Evolutionary conservation across 2,329 filamentous ascomycete genomes (phyloP), one percentile per base, ranked within the genome.

Genomic region (Gaeumannomyces tritici): DNA sequence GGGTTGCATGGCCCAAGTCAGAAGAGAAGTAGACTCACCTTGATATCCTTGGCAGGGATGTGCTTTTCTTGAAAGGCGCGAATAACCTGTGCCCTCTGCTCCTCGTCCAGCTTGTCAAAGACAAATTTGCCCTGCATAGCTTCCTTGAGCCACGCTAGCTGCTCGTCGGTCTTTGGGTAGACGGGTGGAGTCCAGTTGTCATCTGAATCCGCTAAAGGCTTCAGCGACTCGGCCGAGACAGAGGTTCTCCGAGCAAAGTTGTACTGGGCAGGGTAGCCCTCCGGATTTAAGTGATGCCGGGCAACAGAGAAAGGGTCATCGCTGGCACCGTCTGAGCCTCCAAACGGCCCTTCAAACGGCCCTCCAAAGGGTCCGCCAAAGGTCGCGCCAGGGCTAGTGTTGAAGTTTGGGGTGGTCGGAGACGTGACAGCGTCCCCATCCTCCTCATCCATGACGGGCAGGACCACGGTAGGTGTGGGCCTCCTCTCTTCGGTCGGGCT

Each of bases 211-310:
- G 89, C 87, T 59, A 88, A 90, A 24, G 95, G 95, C 75, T 96
- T 96, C 71, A 98, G 82, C 1, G 93, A 97, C 77, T 99, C 95
- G 60, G 95, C 95, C 55, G 95, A 98, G 61, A 99, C 95, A 4
- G 95, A 98, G 54, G 93, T 97, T 70, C 95, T 90, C 66, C 95
- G 89, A 69, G 86, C 90, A 76, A 96, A 88, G 74, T 96, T 96
- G 78, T 97, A 98, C 74, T 98, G 93, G 69, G 85, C 89, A 62
- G 95, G 95, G 72, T 96, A 91, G 69, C 85, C 87, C 67, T 90
- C 87, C 54, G 83, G 77, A 64, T 82, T 80, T n/a, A 51, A 24
- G 27, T 79, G 73, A 68, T 74, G 75, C 73, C 81, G 72, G 68
- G 79, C 62, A 64, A 74, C 70, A 64, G 79, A 77, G n/a, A 51